phyloP scores from a whole-genome alignment of 805 yeast species.

The Yarrowia porcina region DNA sequence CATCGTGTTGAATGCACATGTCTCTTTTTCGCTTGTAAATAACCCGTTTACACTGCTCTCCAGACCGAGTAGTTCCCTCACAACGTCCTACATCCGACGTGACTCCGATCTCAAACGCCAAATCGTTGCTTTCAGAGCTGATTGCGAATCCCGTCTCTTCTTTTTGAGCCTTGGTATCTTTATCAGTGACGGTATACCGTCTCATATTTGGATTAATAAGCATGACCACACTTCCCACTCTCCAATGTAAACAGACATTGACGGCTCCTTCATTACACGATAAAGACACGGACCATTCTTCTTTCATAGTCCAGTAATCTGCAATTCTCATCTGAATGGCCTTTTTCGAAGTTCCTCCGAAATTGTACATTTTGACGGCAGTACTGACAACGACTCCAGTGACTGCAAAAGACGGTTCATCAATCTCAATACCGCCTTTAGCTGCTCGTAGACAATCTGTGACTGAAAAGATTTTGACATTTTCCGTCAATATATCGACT shows the following conservation, averaged over 20 bases:
- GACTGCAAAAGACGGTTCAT: background rate
- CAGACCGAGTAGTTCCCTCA: background rate
- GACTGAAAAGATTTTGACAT: background rate
- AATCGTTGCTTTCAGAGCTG: background rate
- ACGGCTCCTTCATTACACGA: background rate
- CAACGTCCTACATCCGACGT: background rate
- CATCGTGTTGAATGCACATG: conserved; percentile 6
- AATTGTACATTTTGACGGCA: background rate
- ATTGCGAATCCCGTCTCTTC: background rate
- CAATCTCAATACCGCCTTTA: background rate
- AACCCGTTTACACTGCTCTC: background rate
- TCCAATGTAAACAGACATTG: background rate
- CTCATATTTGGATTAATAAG: background rate
- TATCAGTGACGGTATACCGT: background rate
- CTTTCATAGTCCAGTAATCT: background rate
- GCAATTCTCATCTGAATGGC: background rate
- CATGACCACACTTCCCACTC: background rate
- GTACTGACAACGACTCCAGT: background rate
- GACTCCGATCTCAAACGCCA: conserved; percentile 2
- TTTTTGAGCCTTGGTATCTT: background rate
- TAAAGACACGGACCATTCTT: background rate
- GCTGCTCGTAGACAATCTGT: background rate
- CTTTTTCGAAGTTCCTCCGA: background rate
- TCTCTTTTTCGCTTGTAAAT: background rate
- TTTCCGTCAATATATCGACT: background rate